Evolutionary conservation across 2,329 filamentous ascomycete species (phyloP).

Genomic region (Epichloe brachyelytri): DNA sequence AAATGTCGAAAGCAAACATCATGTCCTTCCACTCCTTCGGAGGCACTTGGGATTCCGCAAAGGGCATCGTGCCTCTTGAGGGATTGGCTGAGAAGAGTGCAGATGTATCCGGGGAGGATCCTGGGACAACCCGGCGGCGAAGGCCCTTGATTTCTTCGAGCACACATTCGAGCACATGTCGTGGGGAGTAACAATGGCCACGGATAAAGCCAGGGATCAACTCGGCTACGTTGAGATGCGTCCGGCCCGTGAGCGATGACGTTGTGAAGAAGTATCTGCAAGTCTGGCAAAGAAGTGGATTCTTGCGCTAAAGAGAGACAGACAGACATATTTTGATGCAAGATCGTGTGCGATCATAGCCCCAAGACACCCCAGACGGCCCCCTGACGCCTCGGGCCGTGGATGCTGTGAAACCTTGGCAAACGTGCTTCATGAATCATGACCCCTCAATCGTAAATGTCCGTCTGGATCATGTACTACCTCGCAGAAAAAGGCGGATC

Average conservation of each 20-base stretch:
- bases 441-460: not conserved
- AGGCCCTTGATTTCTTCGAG: not conserved
- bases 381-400: too few species aligned
- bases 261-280: not conserved
- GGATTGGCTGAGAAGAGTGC: not conserved
- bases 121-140: not conserved
- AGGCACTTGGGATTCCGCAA: not conserved
- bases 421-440: not conserved
- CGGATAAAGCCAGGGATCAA: slow-evolving; percentile 1
- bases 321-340: too few species aligned
- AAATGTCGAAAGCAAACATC: too few species aligned
- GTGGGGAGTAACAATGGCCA: not conserved
- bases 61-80: not conserved
- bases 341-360: too few species aligned
- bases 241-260: not conserved
- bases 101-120: not conserved
- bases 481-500: not conserved
- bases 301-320: not conserved
- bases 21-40: not conserved
- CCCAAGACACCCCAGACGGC: too few species aligned
- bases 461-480: not conserved
- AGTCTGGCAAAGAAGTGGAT: not conserved
- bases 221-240: not conserved
- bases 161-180: slow-evolving; percentile 1
- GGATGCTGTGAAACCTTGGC: not conserved